Evolutionary conservation across 768 basidiomycete species (phyloP).

Genomic region (Collybia mongolica): DNA sequence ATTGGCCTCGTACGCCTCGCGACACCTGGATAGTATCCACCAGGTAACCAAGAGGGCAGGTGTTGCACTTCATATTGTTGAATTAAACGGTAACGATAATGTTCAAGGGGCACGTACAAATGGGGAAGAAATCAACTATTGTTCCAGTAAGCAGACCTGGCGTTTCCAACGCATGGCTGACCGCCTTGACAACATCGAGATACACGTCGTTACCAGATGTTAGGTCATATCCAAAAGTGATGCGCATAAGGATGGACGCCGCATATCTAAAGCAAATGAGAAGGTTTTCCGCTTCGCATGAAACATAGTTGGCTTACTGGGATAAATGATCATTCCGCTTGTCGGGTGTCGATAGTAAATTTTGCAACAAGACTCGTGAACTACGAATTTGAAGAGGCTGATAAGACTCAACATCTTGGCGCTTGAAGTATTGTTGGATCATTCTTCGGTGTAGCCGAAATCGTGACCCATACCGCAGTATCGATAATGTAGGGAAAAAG

Average conservation of each 20-base stretch:
- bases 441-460: too few species aligned
- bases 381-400: too few species aligned
- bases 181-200: slow-evolving; percentile 14
- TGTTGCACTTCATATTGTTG: slow-evolving; percentile 20
- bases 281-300: too few species aligned
- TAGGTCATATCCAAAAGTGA: slow-evolving; percentile 29
- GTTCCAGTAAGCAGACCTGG: slow-evolving; percentile 17
- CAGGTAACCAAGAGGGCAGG: slow-evolving; percentile 32
- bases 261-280: not conserved
- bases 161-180: slow-evolving; percentile 23
- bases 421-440: too few species aligned
- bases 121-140: slow-evolving; percentile 10
- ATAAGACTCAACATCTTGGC: too few species aligned
- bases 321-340: too few species aligned
- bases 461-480: too few species aligned
- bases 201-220: slow-evolving; percentile 31
- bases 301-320: too few species aligned
- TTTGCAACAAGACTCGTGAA: too few species aligned
- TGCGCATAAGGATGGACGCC: slow-evolving; percentile 16
- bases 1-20: slow-evolving; percentile 12
- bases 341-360: too few species aligned
- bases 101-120: slow-evolving; percentile 4
- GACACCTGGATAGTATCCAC: slow-evolving; percentile 18
- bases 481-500: not conserved
- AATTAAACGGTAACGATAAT: not conserved